Evolutionary conservation across 1,139 yeast genomes (phyloP), one percentile per base, ranked within the genome.

Genomic region (Geotrichum macrosporum): DNA sequence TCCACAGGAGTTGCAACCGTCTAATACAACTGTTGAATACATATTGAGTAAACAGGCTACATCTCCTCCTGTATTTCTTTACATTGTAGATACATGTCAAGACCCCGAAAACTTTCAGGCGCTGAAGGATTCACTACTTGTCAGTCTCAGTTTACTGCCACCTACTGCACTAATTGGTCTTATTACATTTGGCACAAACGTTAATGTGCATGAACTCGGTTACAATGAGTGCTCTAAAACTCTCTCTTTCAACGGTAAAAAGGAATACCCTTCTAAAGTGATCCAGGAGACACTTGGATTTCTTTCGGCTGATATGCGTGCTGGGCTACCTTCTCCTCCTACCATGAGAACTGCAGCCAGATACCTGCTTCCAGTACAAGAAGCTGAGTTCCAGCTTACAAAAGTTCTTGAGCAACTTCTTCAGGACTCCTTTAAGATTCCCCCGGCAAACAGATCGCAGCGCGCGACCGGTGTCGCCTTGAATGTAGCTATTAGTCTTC

Each of bases 401-500:
- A 65, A 67, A 32, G 71, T 80, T 15, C 64, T 84, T 41, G 85
- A 81, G 50, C 72, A 67, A 40, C 65, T 84, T 44, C 63, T 64
- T 8, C 64, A 72, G 9, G 84, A 81, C 56, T 64, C 76, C 1
- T 82, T 82, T 63, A 75, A 78, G 1, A 71, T 71, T 44, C 60
- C 67, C 6, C 60, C 60, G 18, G 70, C 71, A 40, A 70, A 68
- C 46, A 71, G 94, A 57, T 71, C 76, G 1, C 68, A 68, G 22
- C 70, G 89, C 55, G 72, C 81, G 22, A 80, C 87, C 0, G 94
- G 92, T 0, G 63, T 78, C 35, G 89, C 89, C 2, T 56, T 84
- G 27, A 77, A 78, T 53, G 66, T 82, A n/a, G 83, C 86, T 0
- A 61, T 76, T 1, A 68, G 74, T 38, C 58, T 83, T 9, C 60